Evolutionary conservation across 257 asterid species (phyloP).

Genomic region (Plantago major): DNA sequence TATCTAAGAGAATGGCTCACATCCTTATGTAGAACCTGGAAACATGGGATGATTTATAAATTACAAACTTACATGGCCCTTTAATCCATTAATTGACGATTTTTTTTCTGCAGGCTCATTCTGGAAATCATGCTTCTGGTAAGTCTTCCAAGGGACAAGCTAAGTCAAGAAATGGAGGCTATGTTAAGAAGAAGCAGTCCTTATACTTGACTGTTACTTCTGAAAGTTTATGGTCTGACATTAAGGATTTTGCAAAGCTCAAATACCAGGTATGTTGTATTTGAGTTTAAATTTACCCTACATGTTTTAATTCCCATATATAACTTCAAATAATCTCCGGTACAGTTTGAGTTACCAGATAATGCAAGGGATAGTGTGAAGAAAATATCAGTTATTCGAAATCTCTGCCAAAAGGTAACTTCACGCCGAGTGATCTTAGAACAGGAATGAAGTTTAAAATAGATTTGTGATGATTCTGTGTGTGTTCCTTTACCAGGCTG

Average conservation of each 20-base stretch:
- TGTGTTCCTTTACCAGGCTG: conserved; percentile 54
- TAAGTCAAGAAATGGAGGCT: conserved; percentile 40
- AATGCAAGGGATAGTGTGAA: conserved; percentile 57
- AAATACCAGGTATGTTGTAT: conserved; percentile 67
- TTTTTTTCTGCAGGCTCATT: conserved; percentile 40
- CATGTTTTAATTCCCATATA: conserved; percentile 8
- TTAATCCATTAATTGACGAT: conserved; percentile 8
- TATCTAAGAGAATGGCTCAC: conserved; percentile 1
- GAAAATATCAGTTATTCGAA: conserved; percentile 72
- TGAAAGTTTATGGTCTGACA: conserved; percentile 79
- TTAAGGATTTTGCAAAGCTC: conserved; percentile 71
- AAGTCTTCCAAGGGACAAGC: conserved; percentile 44
- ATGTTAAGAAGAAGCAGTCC: conserved; percentile 53
- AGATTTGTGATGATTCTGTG: conserved; percentile 14
- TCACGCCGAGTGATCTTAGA: background rate
- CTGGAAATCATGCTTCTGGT: conserved; percentile 44
- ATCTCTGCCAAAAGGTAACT: conserved; percentile 79
- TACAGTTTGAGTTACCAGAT: conserved; percentile 76
- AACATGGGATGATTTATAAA: background rate
- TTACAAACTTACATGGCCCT: background rate
- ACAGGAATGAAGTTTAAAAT: background rate
- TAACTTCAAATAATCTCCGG: conserved; percentile 12
- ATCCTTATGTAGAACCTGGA: conserved; percentile 7
- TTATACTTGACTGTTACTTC: conserved; percentile 50
- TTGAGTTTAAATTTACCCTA: conserved; percentile 15